Evolutionary conservation across 1,284 basidiomycete species (phyloP), one percentile per base, ranked within the genome.

Genomic region (Peniophora sp.): DNA sequence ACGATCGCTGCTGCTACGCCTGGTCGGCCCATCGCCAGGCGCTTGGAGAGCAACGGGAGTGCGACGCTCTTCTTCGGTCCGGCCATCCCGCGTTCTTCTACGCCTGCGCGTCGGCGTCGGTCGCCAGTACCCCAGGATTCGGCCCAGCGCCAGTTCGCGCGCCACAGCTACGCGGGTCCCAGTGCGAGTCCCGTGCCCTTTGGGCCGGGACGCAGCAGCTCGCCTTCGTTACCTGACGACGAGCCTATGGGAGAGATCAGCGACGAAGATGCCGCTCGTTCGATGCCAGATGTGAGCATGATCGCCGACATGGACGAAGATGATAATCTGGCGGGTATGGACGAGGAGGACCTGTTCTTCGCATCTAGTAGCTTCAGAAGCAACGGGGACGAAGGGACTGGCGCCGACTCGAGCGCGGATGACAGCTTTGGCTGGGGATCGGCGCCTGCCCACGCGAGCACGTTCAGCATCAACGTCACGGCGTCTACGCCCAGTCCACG

Each of bases 31-130:
- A 23, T 54, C 64, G 2, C 55, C 67, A 49, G 62, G 23, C 68
- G 75, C 17, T 62, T 73, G 1, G 58, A 71, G 47, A 74, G 71
- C 51, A 56, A 63, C n/a, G 66, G 67, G 35, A 81, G 83, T 2
- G 84, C 82, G 3, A 83, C 85, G 0, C 63, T 85, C 5, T 88
- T 89, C 63, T 88, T 88, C 57, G 84, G 85, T 1, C 84, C 85
- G 5, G 58, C 77, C 24, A 84, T 87, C 52, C 36, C 61, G 57
- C 51, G 59, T 54, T 12, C 53, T 59, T 47, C 58, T 52, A 58
- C 54, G 6, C 50, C 55, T 15, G 48, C 57, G 20, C 41, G 22
- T 20, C 22, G 48, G 43, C 37, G 48, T 49, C 11, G 23, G 51
- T 24, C 18, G 47, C 47, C 39, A 51, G 32, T 36, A 54, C 47